Evolutionary conservation across 345 rosid species (phyloP), one percentile per base, ranked within the genome.

Genomic region (Brassica napus): DNA sequence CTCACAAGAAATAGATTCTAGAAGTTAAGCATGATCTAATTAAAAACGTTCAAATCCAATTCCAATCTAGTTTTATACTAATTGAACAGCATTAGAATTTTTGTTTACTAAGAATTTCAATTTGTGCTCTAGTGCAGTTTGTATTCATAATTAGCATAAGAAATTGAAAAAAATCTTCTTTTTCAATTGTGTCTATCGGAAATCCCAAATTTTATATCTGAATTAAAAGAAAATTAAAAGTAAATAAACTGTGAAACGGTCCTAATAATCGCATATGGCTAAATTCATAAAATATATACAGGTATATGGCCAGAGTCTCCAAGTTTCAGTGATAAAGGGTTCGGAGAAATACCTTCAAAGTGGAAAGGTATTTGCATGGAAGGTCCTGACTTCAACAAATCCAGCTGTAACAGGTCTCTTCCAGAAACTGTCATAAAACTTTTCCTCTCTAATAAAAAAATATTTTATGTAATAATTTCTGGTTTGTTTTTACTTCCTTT

Each of bases 301-400:
- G 90, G 94, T 21, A 83, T 88, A 78, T 86, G 90, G 90, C 91
- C 91, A 0, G 90, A 89, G 78, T 83, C 86, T 24, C 73, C 77
- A 64, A 88, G 90, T 79, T 89, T 89, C 76, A 79, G n/a, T 2
- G 88, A 86, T 57, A 68, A 83, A 3, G 88, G 83, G 9, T 82
- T 89, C 55, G 79, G 60, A 23, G 76, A 57, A 28, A 34, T 88
- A 69, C 90, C 91, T 16, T 62, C 87, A 24, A 74, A 63, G 8
- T 88, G 94, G 94, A 85, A 81, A 55, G 89, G 93, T 55, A 80
- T 44, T 76, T 89, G 91, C 77, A 84, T 86, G 73, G 83, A 79
- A 81, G 91, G 90, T 74, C 83, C 85, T 61, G 54, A 63, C 42
- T 89, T 89, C 76, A 87, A 84, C 66, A 87, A 72, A 80, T 79